Conservation (phyloP, 1,284 basidiomycete species). For the Ustilago vetiveriae region DNA sequence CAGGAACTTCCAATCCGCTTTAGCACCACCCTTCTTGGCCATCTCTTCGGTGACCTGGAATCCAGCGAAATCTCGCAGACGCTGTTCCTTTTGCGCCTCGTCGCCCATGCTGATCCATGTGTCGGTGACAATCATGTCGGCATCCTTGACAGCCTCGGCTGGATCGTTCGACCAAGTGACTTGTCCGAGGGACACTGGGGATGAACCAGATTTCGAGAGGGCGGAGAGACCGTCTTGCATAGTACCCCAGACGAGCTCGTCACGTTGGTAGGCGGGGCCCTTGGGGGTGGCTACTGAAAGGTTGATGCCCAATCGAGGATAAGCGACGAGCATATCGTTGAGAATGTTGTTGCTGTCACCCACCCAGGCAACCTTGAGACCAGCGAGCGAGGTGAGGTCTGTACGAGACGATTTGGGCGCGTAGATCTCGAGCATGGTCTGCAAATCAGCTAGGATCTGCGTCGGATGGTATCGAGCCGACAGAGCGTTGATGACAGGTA, state of each 20-base stretch:
- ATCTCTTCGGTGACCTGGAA: constrained; percentile 89
- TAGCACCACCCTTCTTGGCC: constrained; percentile 76
- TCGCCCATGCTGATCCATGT: constrained; percentile 92
- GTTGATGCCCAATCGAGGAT: constrained; percentile 88
- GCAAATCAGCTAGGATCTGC: constrained; percentile 90
- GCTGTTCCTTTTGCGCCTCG: constrained; percentile 90
- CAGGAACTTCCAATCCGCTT: constrained; percentile 91
- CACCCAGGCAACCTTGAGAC: constrained; percentile 76
- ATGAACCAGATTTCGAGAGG: constrained; percentile 67
- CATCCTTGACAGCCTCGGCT: constrained; percentile 83
- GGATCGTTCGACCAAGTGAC: constrained; percentile 84
- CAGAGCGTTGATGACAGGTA: constrained; percentile 94
- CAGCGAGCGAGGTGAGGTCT: constrained; percentile 57
- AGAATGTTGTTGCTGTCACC: constrained; percentile 96
- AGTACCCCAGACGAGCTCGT: constrained; percentile 75
- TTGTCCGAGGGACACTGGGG: constrained; percentile 57
- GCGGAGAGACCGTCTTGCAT: constrained; percentile 64
- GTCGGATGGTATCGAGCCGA: constrained; percentile 96
- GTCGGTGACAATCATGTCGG: constrained; percentile 88
- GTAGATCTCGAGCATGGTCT: constrained; percentile 81
- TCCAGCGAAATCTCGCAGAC: constrained; percentile 85
- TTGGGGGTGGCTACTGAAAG: constrained; percentile 83
- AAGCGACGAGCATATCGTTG: constrained; percentile 95
- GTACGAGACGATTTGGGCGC: constrained; percentile 71
- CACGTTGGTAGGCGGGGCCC: constrained; percentile 76